A percentile compares a stretch with the other conserved stretches of the same genome.
These are phyloP conservation scores for Lentinula boryana DNA, from an alignment of 768 basidiomycete species.

Conservation along the genomic window DNA sequence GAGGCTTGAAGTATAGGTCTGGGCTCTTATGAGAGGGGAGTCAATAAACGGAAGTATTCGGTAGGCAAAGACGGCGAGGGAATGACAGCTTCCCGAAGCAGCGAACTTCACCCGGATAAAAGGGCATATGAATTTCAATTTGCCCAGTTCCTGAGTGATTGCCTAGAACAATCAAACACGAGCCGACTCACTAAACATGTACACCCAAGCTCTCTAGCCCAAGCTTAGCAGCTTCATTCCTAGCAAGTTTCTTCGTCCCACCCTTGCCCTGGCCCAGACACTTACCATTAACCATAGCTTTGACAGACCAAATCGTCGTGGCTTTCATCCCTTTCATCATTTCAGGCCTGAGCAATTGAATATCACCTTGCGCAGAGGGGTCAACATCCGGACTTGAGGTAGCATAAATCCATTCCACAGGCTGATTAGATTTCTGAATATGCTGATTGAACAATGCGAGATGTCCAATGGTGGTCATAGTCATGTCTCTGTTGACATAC, in stretches of 20 bases:
- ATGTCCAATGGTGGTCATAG: conserved; percentile 45
- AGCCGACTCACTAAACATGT: conserved; percentile 37
- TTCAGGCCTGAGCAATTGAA: background rate
- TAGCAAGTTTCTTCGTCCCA: conserved; percentile 72
- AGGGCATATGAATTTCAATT: background rate
- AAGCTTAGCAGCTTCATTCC: conserved; percentile 77
- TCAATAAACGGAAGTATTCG: background rate
- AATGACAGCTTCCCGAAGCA: background rate
- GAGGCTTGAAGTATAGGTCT: background rate
- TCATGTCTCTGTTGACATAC: conserved; percentile 1
- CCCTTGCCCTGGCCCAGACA: conserved; percentile 59
- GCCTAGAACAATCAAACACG: background rate
- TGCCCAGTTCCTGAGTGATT: background rate
- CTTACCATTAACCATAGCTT: conserved; percentile 55
- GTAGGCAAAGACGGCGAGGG: background rate
- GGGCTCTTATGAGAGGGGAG: background rate
- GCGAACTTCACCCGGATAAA: background rate
- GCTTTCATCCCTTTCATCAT: conserved; percentile 43
- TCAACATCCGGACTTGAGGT: conserved; percentile 22
- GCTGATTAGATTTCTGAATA: conserved; percentile 49
- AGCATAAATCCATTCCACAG: conserved; percentile 69
- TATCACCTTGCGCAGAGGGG: background rate
- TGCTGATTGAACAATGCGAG: conserved; percentile 79
- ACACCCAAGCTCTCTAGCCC: conserved; percentile 59
- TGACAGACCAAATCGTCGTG: conserved; percentile 75